These are phyloP conservation scores for Mycena sanguinolenta DNA, from an alignment of 768 basidiomycete species.

Conservation along the genomic window DNA sequence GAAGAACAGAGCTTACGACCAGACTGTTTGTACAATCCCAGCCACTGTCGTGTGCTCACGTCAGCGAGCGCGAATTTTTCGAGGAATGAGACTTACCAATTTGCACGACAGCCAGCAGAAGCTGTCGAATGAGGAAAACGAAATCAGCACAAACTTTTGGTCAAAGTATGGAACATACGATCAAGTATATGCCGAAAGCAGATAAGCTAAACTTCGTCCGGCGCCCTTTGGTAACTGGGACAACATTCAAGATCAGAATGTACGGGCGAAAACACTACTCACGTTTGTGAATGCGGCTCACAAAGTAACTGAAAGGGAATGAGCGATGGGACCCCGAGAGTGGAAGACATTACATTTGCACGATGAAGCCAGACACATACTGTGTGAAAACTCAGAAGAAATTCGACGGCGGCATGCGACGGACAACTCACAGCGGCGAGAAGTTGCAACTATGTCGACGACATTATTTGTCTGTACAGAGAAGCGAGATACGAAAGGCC, in stretches of 20 bases:
- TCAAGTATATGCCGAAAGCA: conserved; percentile 19
- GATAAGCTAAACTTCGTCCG: conserved; percentile 13
- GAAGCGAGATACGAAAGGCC: background rate
- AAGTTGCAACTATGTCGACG: conserved; percentile 18
- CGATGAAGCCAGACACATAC: conserved; percentile 30
- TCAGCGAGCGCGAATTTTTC: background rate
- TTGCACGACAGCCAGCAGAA: background rate
- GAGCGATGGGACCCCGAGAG: background rate
- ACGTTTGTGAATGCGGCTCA: conserved; percentile 24
- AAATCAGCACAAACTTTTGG: background rate
- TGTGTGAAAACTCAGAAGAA: background rate
- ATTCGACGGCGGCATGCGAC: background rate
- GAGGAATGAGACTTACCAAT: background rate
- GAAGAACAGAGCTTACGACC: background rate
- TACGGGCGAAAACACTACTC: background rate
- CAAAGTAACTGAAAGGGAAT: conserved; percentile 12
- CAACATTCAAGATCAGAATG: background rate
- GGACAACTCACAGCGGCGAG: conserved; percentile 20
- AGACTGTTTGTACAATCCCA: conserved; percentile 8
- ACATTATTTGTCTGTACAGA: background rate
- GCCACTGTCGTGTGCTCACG: background rate
- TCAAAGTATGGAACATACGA: background rate
- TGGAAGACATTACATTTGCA: conserved; percentile 14
- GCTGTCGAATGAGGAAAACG: background rate
- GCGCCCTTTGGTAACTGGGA: conserved; percentile 20